Percentiles rank a stretch among this genome's conserved stretches.
These are phyloP conservation scores for Brassica juncea DNA, from an alignment of 345 rosid genomes.

Conservation along the genomic window DNA sequence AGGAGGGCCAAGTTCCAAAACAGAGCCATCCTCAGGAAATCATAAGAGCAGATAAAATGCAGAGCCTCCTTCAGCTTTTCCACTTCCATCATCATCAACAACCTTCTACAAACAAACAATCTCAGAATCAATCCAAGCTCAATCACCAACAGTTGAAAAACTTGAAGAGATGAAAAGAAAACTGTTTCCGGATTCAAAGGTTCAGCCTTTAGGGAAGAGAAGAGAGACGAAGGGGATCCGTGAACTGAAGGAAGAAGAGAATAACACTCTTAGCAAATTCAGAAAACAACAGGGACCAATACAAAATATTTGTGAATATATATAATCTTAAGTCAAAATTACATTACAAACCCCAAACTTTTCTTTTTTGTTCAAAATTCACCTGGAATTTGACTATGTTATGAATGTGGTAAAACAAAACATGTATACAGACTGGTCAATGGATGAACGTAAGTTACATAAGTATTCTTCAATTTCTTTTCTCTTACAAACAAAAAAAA, in stretches of 20 bases:
- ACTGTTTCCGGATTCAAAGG: background rate
- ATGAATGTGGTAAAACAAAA: slow-evolving; percentile 5
- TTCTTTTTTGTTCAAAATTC: background rate
- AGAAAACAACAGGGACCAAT: background rate
- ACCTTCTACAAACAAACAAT: background rate
- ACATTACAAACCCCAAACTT: slow-evolving; percentile 3
- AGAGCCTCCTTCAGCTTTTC: slow-evolving; percentile 46
- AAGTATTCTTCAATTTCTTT: background rate
- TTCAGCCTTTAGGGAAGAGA: background rate
- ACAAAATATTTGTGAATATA: background rate
- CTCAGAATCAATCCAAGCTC: background rate
- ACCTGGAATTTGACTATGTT: background rate
- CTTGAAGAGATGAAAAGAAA: too few species aligned
- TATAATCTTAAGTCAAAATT: background rate
- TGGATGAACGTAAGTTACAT: slow-evolving; percentile 3
- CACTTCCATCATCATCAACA: slow-evolving; percentile 26
- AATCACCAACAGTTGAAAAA: background rate
- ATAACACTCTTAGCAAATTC: background rate
- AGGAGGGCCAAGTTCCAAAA: slow-evolving; percentile 62
- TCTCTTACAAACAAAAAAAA: slow-evolving; percentile 1
- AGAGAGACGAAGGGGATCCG: background rate
- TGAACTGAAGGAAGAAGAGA: background rate
- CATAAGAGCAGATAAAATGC: slow-evolving; percentile 45
- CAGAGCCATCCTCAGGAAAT: slow-evolving; percentile 81
- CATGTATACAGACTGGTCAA: slow-evolving; percentile 11